Evolutionary conservation across 306 rosid species (phyloP).

Genomic region (Vigna hirtella): DNA sequence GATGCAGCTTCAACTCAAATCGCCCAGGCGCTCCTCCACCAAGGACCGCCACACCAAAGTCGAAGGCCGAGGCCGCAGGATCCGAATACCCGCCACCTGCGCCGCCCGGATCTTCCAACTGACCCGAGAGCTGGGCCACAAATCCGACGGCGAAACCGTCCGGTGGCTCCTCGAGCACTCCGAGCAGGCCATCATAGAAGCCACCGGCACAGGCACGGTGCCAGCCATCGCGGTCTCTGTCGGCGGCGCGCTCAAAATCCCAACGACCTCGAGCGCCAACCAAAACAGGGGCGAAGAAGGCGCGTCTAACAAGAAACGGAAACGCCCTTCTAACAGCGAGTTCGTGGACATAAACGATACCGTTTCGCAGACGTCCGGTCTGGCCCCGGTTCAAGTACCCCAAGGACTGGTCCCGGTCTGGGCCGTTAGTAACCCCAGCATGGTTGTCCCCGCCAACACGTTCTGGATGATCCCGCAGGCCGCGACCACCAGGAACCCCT

Average conservation of each 20-base stretch:
- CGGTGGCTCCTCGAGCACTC: conserved; percentile 83
- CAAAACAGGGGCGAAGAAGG: conserved; percentile 48
- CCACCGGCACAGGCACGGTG: conserved; percentile 81
- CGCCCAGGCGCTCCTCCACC: conserved; percentile 53
- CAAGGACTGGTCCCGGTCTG: conserved; percentile 67
- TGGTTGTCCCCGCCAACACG: conserved; percentile 69
- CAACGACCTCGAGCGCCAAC: conserved; percentile 55
- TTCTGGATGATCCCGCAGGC: conserved; percentile 72
- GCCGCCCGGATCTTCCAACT: conserved; percentile 85
- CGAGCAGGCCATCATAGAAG: conserved; percentile 80
- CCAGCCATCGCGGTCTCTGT: conserved; percentile 87
- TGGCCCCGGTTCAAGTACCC: conserved; percentile 54
- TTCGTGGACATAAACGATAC: conserved; percentile 62
- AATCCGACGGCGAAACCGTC: conserved; percentile 87
- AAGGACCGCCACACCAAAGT: conserved; percentile 89
- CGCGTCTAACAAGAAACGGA: conserved; percentile 56
- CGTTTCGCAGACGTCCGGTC: conserved; percentile 56
- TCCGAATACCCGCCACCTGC: conserved; percentile 89
- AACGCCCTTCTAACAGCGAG: conserved; percentile 56
- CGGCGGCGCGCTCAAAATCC: conserved; percentile 79
- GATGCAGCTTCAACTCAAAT: conserved; percentile 27
- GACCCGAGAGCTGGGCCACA: conserved; percentile 85
- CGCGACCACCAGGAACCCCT: conserved; percentile 43
- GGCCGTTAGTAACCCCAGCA: conserved; percentile 61
- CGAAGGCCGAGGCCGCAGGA: conserved; percentile 87